phyloP scores from a whole-genome alignment of 192 early-diverging fungal species.

The Rhizophagus sp. region DNA sequence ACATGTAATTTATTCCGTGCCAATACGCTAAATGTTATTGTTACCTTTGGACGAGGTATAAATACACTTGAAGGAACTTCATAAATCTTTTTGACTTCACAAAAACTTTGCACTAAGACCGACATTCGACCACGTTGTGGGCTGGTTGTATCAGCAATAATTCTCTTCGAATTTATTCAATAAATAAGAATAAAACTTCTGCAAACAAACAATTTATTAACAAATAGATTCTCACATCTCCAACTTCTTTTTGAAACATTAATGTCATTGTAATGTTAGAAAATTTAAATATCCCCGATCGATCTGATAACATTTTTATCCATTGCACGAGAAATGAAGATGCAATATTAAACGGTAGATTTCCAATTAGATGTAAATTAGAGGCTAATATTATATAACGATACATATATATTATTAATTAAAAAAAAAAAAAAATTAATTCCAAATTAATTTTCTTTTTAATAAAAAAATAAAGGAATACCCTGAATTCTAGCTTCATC shows the following conservation, averaged over 20 bases:
- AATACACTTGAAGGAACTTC: slow-evolving; percentile 62
- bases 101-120: slow-evolving; percentile 71
- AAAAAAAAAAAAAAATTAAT: not conserved
- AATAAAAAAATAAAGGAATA: not conserved
- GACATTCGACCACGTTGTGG: slow-evolving; percentile 65
- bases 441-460: too few relatives aligned
- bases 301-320: slow-evolving; percentile 57
- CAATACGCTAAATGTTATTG: not conserved
- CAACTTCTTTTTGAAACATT: slow-evolving; percentile 87
- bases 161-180: slow-evolving; percentile 41
- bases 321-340: slow-evolving; percentile 73
- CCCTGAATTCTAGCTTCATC: slow-evolving; percentile 12
- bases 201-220: not conserved
- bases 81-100: slow-evolving; percentile 64
- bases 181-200: not conserved
- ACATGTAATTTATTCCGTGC: not conserved
- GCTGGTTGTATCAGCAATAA: slow-evolving; percentile 55
- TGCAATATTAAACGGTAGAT: slow-evolving; percentile 77
- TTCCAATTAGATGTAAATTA: slow-evolving; percentile 70
- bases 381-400: not conserved
- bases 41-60: slow-evolving; percentile 71
- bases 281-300: slow-evolving; percentile 61
- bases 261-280: slow-evolving; percentile 65
- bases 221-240: slow-evolving; percentile 39
- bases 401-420: not conserved